Evolutionary conservation across 148 eudicot species (phyloP).

Genomic region (Spergularia marina): DNA sequence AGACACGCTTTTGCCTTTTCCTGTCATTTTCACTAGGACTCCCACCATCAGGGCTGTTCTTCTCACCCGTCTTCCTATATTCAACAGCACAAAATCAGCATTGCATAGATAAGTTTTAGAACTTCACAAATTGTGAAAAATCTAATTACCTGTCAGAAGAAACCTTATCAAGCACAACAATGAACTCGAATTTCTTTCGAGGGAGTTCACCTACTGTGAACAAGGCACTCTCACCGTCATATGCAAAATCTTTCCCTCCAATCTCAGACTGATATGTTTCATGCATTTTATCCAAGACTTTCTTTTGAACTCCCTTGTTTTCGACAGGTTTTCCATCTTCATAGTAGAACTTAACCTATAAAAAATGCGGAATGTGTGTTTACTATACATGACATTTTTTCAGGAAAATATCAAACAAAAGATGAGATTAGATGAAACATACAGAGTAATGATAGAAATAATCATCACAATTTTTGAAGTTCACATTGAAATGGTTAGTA

Average conservation of each 20-base stretch:
- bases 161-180: constrained; percentile 66
- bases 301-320: constrained; percentile 42
- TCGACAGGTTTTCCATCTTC: constrained; percentile 38
- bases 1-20: constrained; percentile 57
- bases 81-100: not conserved
- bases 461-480: constrained; percentile 12
- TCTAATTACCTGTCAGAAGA: constrained; percentile 68
- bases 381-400: no score
- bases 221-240: constrained; percentile 89
- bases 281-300: constrained; percentile 65
- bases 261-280: constrained; percentile 72
- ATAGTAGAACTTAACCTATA: constrained; percentile 28
- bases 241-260: constrained; percentile 74
- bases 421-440: constrained; percentile 2
- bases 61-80: constrained; percentile 64
- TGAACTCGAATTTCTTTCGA: constrained; percentile 68
- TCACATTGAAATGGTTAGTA: constrained; percentile 29
- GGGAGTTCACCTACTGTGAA: constrained; percentile 86
- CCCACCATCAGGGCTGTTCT: constrained; percentile 12
- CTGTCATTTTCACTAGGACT: constrained; percentile 56
- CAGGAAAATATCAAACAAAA: not conserved
- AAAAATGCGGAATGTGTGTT: no score
- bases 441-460: constrained; percentile 40
- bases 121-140: no score
- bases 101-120: no score